Evolutionary conservation across 2,329 filamentous ascomycete species (phyloP).

Genomic region (Aspergillus tubingensis): DNA sequence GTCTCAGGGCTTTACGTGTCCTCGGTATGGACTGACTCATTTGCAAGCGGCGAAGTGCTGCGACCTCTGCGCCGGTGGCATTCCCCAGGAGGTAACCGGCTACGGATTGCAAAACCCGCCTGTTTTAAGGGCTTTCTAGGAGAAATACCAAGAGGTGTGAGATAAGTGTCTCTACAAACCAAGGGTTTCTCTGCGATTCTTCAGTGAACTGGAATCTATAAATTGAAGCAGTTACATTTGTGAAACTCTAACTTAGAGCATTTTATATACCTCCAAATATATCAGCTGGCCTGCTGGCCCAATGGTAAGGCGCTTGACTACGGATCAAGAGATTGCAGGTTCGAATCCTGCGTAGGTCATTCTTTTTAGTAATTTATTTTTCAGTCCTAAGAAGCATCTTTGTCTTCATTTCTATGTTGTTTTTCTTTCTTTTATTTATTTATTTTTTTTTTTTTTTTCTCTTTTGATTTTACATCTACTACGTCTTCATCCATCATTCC

Average conservation of each 20-base stretch:
- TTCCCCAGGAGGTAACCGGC: not conserved
- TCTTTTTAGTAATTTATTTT: not conserved
- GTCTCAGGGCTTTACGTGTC: not conserved
- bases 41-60: not conserved
- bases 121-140: not conserved
- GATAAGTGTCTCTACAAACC: not conserved
- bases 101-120: not conserved
- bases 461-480: no score
- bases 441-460: no score
- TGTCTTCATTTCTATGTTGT: not conserved
- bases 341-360: constrained; percentile 45
- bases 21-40: not conserved
- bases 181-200: not conserved
- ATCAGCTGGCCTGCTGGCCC: constrained; percentile 31
- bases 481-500: no score
- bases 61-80: not conserved
- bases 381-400: not conserved
- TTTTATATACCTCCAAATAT: not conserved
- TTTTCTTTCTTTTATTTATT: no score
- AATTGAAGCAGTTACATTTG: fast-evolving
- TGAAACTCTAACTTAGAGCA: not conserved
- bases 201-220: no score
- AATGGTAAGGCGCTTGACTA: constrained; percentile 56
- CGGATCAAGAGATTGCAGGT: constrained; percentile 55
- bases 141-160: not conserved